Evolutionary conservation across 73 alveolate species (phyloP).

Genomic region (Paramecium tetraurelia): DNA sequence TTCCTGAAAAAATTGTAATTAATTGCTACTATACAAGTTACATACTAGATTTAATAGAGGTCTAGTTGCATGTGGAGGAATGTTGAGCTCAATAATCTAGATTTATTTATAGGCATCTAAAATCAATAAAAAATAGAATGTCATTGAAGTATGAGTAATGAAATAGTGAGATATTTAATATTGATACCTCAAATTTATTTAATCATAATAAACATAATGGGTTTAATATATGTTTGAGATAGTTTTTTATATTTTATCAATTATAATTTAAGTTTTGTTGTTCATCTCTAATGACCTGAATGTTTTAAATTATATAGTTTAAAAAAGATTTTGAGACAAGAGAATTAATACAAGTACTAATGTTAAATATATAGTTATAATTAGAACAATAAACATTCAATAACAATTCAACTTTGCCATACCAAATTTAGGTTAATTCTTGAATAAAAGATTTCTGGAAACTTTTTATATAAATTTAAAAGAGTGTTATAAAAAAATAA

Average conservation of each 20-base stretch:
- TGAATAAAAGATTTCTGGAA: background rate
- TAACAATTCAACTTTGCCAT: background rate
- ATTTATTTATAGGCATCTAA: background rate
- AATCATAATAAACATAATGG: background rate
- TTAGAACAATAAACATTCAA: background rate
- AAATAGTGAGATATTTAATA: background rate
- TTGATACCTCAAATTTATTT: background rate
- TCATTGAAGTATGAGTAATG: background rate
- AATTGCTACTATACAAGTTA: background rate
- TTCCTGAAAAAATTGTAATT: conserved; percentile 39
- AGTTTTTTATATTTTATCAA: background rate
- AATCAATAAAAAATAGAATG: background rate
- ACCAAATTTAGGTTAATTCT: background rate
- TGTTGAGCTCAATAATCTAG: background rate
- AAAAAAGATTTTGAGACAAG: too few species aligned
- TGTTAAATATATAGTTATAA: too few species aligned
- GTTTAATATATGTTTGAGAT: background rate
- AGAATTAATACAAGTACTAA: background rate
- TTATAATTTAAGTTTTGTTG: too few species aligned
- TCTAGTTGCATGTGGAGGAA: conserved; percentile 24
- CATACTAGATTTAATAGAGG: conserved; percentile 35
- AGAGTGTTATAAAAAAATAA: background rate
- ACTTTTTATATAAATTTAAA: background rate
- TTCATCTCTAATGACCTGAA: too few species aligned
- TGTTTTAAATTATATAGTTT: too few species aligned